phyloP scores from a whole-genome alignment of 441 rosid genomes.

The Syzygium syzygioides region DNA sequence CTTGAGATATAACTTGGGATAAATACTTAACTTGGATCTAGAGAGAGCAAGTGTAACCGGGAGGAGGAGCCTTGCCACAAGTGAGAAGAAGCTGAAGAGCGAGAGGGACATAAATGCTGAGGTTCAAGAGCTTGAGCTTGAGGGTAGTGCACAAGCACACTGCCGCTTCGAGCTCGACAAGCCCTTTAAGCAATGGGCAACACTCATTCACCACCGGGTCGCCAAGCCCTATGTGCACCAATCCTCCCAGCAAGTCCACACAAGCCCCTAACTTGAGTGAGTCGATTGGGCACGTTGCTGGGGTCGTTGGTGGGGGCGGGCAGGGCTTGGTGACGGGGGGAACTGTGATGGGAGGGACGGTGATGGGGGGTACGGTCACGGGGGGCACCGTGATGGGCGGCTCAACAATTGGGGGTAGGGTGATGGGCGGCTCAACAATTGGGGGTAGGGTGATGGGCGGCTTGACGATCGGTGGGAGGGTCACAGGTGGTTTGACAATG shows the following conservation, averaged over 20 bases:
- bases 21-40: constrained; percentile 27
- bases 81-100: constrained; percentile 71
- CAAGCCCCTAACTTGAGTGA: constrained; percentile 65
- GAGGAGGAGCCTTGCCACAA: constrained; percentile 75
- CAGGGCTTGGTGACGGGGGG: constrained; percentile 19
- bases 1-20: not conserved
- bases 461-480: constrained; percentile 12
- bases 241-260: constrained; percentile 67
- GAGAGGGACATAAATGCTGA: constrained; percentile 47
- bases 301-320: constrained; percentile 20
- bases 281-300: constrained; percentile 52
- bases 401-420: not conserved
- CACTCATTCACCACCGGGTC: constrained; percentile 58
- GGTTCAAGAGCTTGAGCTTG: constrained; percentile 57
- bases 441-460: not conserved
- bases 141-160: constrained; percentile 70
- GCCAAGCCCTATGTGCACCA: constrained; percentile 55
- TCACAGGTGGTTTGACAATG: constrained; percentile 10
- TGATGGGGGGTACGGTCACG: not conserved
- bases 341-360: constrained; percentile 4
- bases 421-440: not conserved
- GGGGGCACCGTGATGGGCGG: constrained; percentile 1
- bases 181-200: constrained; percentile 57
- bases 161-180: constrained; percentile 60
- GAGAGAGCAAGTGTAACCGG: constrained; percentile 71